Percentiles rank a stretch among this genome's conserved stretches.
These are phyloP conservation scores for Penicillium sp. DNA, from an alignment of 2,329 filamentous ascomycete genomes.

Conservation along the genomic window DNA sequence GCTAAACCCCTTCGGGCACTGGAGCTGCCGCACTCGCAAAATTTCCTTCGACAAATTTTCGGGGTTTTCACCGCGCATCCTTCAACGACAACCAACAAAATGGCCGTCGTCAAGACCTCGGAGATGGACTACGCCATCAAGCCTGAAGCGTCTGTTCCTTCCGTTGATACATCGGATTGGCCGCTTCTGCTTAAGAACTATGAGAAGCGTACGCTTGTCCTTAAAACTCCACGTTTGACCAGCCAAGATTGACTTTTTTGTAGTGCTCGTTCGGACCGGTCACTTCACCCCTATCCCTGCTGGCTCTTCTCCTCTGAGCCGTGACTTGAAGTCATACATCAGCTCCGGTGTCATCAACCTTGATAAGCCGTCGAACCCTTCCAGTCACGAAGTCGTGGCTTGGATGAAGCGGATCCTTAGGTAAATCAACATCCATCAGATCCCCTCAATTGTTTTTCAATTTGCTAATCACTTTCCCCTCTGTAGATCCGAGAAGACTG, in stretches of 20 bases:
- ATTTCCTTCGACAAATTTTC: slow-evolving; percentile 26
- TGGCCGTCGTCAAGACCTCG: slow-evolving; percentile 52
- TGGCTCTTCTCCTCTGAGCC: slow-evolving; percentile 85
- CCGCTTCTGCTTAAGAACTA: slow-evolving; percentile 95
- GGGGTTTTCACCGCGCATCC: slow-evolving; percentile 22
- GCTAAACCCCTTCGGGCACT: slow-evolving; percentile 21
- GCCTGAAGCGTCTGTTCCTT: slow-evolving; percentile 76
- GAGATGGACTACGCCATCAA: slow-evolving; percentile 85
- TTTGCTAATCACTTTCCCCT: slow-evolving; percentile 19
- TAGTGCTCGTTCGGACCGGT: slow-evolving; percentile 82
- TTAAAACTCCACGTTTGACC: slow-evolving; percentile 10
- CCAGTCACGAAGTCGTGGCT: slow-evolving; percentile 96
- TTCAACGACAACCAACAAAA: slow-evolving; percentile 27
- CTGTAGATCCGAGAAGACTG: slow-evolving; percentile 83
- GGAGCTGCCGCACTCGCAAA: slow-evolving; percentile 30
- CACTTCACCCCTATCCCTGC: slow-evolving; percentile 97
- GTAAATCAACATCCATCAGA: slow-evolving; percentile 46
- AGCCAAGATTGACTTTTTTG: slow-evolving; percentile 12
- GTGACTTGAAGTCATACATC: slow-evolving; percentile 95
- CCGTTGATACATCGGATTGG: slow-evolving; percentile 84
- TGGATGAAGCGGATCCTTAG: slow-evolving; percentile 98
- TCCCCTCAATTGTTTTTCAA: not conserved
- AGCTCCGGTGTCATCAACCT: slow-evolving; percentile 98
- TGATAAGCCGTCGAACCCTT: slow-evolving; percentile 95
- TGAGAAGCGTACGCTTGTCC: slow-evolving; percentile 69